Conservation (phyloP, 2,329 filamentous ascomycete genomes). For the Venturia oleaginea region DNA sequence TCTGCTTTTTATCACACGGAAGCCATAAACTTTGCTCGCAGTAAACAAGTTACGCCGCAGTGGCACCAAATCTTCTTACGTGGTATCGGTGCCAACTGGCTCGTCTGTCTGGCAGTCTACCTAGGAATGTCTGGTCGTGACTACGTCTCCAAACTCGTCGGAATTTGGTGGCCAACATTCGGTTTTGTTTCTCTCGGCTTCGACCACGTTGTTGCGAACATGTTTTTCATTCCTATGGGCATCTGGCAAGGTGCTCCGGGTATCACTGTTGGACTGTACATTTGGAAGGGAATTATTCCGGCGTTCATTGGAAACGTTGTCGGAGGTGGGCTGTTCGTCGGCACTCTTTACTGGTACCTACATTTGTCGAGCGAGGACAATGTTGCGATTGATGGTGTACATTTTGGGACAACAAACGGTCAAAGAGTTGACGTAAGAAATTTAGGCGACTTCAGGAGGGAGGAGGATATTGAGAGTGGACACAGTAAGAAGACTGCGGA, state of each 20-base stretch:
- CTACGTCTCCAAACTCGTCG: constrained; percentile 20
- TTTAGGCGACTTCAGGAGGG: background rate
- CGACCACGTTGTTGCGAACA: constrained; percentile 20
- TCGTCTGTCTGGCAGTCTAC: constrained; percentile 21
- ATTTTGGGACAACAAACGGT: background rate
- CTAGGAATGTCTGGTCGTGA: constrained; percentile 20
- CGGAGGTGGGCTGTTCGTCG: constrained; percentile 15
- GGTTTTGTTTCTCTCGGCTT: constrained; percentile 22
- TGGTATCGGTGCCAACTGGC: constrained; percentile 21
- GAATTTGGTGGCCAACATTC: constrained; percentile 23
- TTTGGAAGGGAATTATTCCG: constrained; percentile 24
- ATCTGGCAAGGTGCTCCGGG: constrained; percentile 20
- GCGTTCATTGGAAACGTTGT: constrained; percentile 21
- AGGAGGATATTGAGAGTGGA: background rate
- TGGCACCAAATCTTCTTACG: constrained; percentile 20
- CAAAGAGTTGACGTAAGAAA: background rate
- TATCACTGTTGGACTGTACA: constrained; percentile 21
- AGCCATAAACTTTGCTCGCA: constrained; percentile 17
- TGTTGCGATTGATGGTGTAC: constrained; percentile 2
- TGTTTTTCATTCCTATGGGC: constrained; percentile 23
- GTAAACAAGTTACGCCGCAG: constrained; percentile 18
- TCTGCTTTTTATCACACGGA: constrained; percentile 17
- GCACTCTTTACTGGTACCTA: constrained; percentile 9
- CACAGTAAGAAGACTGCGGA: background rate
- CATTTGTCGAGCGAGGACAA: background rate